Conservation (phyloP, 805 yeast genomes). For the Barnettozyma populi region DNA sequence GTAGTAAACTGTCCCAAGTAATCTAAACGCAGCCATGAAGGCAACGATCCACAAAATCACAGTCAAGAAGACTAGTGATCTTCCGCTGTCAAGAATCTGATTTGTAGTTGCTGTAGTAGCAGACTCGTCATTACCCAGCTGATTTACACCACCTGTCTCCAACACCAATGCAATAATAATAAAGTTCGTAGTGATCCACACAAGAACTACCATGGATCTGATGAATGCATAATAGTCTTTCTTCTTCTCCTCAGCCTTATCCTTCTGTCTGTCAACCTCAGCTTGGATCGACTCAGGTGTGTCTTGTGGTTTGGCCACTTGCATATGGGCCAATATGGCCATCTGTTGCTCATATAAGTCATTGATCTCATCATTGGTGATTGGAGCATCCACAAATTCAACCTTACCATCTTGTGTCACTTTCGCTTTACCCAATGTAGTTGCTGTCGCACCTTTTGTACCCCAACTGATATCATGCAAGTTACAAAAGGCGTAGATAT, state of each 20-base stretch:
- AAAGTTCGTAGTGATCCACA: slow-evolving; percentile 87
- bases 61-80: slow-evolving; percentile 66
- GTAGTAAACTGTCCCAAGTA: slow-evolving; percentile 66
- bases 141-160: slow-evolving; percentile 73
- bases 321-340: slow-evolving; percentile 42
- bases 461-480: slow-evolving; percentile 98
- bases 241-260: slow-evolving; percentile 46
- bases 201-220: slow-evolving; percentile 80
- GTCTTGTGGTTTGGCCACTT: slow-evolving; percentile 23
- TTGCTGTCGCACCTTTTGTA: slow-evolving; percentile 74
- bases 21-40: slow-evolving; percentile 77
- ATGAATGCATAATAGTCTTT: slow-evolving; percentile 86
- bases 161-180: slow-evolving; percentile 77
- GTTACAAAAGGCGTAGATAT: slow-evolving; percentile 93
- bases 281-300: slow-evolving; percentile 24
- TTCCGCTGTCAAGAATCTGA: slow-evolving; percentile 15
- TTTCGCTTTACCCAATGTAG: slow-evolving; percentile 83
- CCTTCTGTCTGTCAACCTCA: slow-evolving; percentile 31
- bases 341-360: slow-evolving; percentile 62
- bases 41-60: slow-evolving; percentile 93
- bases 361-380: slow-evolving; percentile 72
- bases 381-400: slow-evolving; percentile 63
- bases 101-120: slow-evolving; percentile 15
- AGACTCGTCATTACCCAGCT: slow-evolving; percentile 20
- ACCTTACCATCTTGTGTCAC: slow-evolving; percentile 59